Conservation (phyloP, 148 eudicot species). For the Pharnaceum exiguum region DNA sequence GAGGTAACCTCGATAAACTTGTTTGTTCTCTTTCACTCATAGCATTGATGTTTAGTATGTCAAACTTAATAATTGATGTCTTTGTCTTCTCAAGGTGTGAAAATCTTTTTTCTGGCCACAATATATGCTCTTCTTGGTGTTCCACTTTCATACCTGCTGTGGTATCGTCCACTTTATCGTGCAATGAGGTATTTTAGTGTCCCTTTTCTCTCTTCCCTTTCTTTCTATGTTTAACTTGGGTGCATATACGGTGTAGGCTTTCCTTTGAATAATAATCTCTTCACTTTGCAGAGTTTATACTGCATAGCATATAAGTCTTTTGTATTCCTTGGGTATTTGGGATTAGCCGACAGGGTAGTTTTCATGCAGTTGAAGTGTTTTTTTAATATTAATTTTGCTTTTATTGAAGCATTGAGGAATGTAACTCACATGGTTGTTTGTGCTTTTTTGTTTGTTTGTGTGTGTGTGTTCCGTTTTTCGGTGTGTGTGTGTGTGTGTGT, state of each 20-base stretch:
- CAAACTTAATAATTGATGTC: constrained; percentile 14
- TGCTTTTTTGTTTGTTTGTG: too few relatives aligned
- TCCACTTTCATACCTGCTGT: constrained; percentile 79
- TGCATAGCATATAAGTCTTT: too few relatives aligned
- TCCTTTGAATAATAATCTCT: neutral
- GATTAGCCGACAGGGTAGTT: too few relatives aligned
- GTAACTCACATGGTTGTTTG: too few relatives aligned
- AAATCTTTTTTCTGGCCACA: constrained; percentile 76
- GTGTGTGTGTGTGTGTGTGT: neutral
- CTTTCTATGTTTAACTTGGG: neutral
- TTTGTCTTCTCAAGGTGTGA: constrained; percentile 52
- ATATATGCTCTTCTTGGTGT: constrained; percentile 81
- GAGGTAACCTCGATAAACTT: constrained; percentile 47
- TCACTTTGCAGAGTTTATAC: neutral
- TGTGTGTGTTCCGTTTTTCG: neutral
- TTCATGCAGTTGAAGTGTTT: too few relatives aligned
- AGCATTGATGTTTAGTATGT: neutral
- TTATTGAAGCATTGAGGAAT: too few relatives aligned
- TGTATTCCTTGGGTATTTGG: too few relatives aligned
- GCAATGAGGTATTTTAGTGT: constrained; percentile 77
- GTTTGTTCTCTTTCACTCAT: neutral
- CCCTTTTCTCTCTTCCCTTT: neutral
- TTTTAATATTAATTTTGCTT: too few relatives aligned
- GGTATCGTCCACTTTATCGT: constrained; percentile 96
- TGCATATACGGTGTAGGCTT: neutral